phyloP scores from a whole-genome alignment of 768 basidiomycete species.

The Lactifluus volemus region DNA sequence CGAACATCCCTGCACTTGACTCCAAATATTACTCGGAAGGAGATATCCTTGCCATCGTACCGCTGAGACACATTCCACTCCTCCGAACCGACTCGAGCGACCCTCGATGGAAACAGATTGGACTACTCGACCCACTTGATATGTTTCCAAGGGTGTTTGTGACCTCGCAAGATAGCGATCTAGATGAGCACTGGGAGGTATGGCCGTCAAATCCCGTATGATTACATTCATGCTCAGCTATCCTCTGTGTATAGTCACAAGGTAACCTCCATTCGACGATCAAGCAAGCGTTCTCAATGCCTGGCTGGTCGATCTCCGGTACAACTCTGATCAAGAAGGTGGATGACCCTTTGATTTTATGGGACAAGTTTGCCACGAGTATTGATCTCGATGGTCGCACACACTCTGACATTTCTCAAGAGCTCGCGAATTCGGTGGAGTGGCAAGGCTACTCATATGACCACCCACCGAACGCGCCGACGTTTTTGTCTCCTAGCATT shows the following conservation, averaged over 20 bases:
- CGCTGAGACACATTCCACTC: slow-evolving; percentile 39
- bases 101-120: neutral
- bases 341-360: slow-evolving; percentile 32
- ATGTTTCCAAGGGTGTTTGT: slow-evolving; percentile 31
- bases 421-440: slow-evolving; percentile 42
- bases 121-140: slow-evolving; percentile 45
- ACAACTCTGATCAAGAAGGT: neutral
- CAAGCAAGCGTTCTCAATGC: neutral
- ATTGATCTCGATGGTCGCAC: slow-evolving; percentile 19
- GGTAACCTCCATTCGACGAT: neutral
- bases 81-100: slow-evolving; percentile 32
- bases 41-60: slow-evolving; percentile 20
- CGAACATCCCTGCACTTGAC: neutral
- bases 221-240: neutral
- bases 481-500: slow-evolving; percentile 40
- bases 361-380: slow-evolving; percentile 35
- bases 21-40: slow-evolving; percentile 23
- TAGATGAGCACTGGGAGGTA: no score
- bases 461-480: slow-evolving; percentile 37
- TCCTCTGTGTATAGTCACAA: neutral
- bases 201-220: no score
- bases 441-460: slow-evolving; percentile 50
- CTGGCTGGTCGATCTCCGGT: slow-evolving; percentile 1
- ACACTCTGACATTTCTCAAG: slow-evolving; percentile 33
- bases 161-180: no score